A percentile compares a stretch with the other conserved stretches of the same genome.
These are phyloP conservation scores for Aphanocladium album DNA, from an alignment of 2,329 filamentous ascomycete species.

Conservation along the genomic window DNA sequence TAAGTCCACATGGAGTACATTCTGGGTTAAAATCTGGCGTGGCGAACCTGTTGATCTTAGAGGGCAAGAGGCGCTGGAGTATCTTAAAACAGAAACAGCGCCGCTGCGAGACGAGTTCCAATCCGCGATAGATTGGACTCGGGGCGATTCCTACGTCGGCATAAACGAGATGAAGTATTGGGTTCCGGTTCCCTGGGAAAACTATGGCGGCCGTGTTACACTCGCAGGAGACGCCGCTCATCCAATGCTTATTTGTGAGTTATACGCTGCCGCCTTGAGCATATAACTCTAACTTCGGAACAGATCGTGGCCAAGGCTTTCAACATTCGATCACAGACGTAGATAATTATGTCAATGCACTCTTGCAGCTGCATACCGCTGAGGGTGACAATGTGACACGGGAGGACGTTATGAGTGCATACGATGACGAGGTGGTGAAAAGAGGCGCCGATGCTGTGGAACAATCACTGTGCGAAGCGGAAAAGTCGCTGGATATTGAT, in stretches of 20 bases:
- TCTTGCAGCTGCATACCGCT: constrained; percentile 19
- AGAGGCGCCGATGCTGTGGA: constrained; percentile 30
- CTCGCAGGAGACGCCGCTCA: constrained; percentile 37
- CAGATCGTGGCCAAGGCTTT: constrained; percentile 41
- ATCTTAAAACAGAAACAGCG: constrained; percentile 23
- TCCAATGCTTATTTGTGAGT: constrained; percentile 38
- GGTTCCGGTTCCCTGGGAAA: constrained; percentile 28
- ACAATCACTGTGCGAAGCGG: constrained; percentile 29
- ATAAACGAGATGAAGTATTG: constrained; percentile 35
- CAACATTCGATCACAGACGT: constrained; percentile 39
- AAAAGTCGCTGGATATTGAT: constrained; percentile 25
- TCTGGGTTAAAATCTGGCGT: constrained; percentile 32
- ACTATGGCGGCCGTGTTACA: constrained; percentile 28
- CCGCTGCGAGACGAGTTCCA: constrained; percentile 27
- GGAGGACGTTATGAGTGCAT: constrained; percentile 22
- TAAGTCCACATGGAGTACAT: constrained; percentile 26
- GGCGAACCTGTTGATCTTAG: constrained; percentile 22
- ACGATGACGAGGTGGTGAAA: constrained; percentile 28
- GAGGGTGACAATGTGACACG: constrained; percentile 9
- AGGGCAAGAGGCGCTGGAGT: constrained; percentile 31
- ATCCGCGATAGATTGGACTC: constrained; percentile 30
- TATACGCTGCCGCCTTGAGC: not conserved
- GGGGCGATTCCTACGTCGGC: constrained; percentile 24
- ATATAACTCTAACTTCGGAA: not conserved
- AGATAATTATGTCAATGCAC: constrained; percentile 30